Evolutionary conservation across 768 basidiomycete species (phyloP).

Genomic region (Hydnomerulius pinastri): DNA sequence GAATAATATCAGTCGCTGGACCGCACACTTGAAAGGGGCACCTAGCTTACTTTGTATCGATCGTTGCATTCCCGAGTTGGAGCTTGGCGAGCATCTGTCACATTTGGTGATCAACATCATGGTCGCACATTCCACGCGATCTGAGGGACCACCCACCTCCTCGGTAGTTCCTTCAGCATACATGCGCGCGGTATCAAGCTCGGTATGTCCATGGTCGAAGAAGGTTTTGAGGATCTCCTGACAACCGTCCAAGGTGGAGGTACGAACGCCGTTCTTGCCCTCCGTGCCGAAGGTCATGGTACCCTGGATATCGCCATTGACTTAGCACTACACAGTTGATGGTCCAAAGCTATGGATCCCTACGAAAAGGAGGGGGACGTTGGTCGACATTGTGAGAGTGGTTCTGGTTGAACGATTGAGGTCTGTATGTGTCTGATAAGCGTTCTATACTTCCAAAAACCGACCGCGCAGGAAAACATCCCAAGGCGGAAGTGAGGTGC

Average conservation of each 20-base stretch:
- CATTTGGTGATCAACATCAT: background rate
- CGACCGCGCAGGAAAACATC: background rate
- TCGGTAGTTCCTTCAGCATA: slow-evolving; percentile 61
- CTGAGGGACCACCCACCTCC: slow-evolving; percentile 30
- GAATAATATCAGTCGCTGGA: background rate
- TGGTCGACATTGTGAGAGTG: slow-evolving; percentile 30
- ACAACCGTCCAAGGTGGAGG: slow-evolving; percentile 34
- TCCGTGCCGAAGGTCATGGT: slow-evolving; percentile 48
- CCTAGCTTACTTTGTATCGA: slow-evolving; percentile 50
- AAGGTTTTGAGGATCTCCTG: slow-evolving; percentile 49
- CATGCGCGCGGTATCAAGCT: slow-evolving; percentile 52
- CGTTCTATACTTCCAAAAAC: background rate
- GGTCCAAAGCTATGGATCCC: background rate
- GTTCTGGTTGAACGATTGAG: no score
- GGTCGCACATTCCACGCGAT: background rate
- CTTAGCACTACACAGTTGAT: background rate
- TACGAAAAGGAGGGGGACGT: slow-evolving; percentile 28
- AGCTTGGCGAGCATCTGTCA: slow-evolving; percentile 45
- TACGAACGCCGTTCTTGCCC: slow-evolving; percentile 44
- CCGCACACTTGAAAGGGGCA: background rate
- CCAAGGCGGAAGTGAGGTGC: background rate
- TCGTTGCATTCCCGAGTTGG: slow-evolving; percentile 38
- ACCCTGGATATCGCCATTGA: slow-evolving; percentile 32
- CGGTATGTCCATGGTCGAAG: slow-evolving; percentile 41
- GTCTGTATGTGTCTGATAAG: background rate